These are phyloP conservation scores for Xanthoconium stramineum DNA, from an alignment of 768 basidiomycete species.

Conservation along the genomic window DNA sequence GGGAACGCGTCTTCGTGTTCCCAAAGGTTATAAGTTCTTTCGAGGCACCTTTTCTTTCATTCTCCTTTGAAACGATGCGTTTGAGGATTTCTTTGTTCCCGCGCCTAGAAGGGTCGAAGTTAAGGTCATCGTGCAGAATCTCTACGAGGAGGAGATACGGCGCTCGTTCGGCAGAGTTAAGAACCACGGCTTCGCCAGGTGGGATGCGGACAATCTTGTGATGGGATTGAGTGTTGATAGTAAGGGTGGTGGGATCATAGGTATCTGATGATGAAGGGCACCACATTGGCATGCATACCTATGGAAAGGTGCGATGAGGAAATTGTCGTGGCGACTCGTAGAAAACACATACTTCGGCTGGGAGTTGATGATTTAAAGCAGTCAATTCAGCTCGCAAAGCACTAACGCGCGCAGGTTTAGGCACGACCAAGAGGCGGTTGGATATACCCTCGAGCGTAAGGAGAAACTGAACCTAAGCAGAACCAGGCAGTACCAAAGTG, in stretches of 20 bases:
- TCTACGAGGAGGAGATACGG: constrained; percentile 93
- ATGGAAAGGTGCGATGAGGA: constrained; percentile 8
- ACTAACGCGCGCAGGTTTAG: constrained; percentile 90
- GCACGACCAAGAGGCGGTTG: constrained; percentile 86
- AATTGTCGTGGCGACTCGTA: not conserved
- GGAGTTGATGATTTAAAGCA: constrained; percentile 90
- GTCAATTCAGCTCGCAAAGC: constrained; percentile 96
- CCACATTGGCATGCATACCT: constrained; percentile 91
- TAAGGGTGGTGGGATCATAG: constrained; percentile 32
- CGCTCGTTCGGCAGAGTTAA: constrained; percentile 95
- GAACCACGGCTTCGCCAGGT: constrained; percentile 94
- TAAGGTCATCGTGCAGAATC: constrained; percentile 83
- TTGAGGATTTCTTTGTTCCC: constrained; percentile 84
- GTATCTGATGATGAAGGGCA: constrained; percentile 72
- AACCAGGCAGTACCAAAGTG: not conserved
- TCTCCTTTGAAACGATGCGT: constrained; percentile 68
- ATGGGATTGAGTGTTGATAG: constrained; percentile 57
- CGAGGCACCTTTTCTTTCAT: constrained; percentile 55
- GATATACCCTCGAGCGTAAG: constrained; percentile 89
- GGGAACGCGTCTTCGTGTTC: constrained; percentile 16
- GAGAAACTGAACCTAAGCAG: constrained; percentile 72
- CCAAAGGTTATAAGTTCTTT: constrained; percentile 51
- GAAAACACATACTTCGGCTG: constrained; percentile 71
- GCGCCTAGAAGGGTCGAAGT: constrained; percentile 84
- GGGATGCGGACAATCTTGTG: constrained; percentile 97